A percentile compares a stretch with the other conserved stretches of the same genome.
Evolutionary conservation across 306 rosid species (phyloP).

Genomic region (Lablab purpureus): DNA sequence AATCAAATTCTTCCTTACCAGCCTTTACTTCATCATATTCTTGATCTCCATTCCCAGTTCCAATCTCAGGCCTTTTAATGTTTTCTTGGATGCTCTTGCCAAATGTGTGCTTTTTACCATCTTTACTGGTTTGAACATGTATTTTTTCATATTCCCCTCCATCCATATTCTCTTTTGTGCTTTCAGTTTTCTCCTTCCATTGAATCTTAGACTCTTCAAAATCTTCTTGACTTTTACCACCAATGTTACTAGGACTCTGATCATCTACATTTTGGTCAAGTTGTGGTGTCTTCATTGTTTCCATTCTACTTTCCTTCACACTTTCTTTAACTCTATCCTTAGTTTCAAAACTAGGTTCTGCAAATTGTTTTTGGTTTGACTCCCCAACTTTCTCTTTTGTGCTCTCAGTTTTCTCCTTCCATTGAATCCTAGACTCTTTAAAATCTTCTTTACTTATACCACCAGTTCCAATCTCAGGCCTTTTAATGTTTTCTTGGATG

Average conservation of each 20-base stretch:
- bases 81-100: constrained; percentile 8
- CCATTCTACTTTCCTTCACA: too few relatives aligned
- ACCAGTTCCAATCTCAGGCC: background rate
- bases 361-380: too few relatives aligned
- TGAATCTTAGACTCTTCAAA: constrained; percentile 2
- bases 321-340: too few relatives aligned
- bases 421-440: constrained; percentile 2
- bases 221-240: constrained; percentile 19
- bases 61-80: constrained; percentile 7
- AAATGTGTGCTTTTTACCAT: background rate
- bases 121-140: background rate
- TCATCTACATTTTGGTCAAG: constrained; percentile 8
- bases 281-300: constrained; percentile 29
- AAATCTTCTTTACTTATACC: constrained; percentile 17
- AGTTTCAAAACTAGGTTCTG: too few relatives aligned
- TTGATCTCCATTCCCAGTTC: background rate
- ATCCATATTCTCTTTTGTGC: constrained; percentile 4
- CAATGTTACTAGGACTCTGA: constrained; percentile 3
- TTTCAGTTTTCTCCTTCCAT: constrained; percentile 33
- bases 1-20: constrained; percentile 30
- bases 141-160: constrained; percentile 34
- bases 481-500: constrained; percentile 8
- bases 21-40: background rate
- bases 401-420: constrained; percentile 36
- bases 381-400: too few relatives aligned